Base-by-base conservation (phyloP, 1,284 basidiomycete species). In the Malassezia sympodialis region DNA sequence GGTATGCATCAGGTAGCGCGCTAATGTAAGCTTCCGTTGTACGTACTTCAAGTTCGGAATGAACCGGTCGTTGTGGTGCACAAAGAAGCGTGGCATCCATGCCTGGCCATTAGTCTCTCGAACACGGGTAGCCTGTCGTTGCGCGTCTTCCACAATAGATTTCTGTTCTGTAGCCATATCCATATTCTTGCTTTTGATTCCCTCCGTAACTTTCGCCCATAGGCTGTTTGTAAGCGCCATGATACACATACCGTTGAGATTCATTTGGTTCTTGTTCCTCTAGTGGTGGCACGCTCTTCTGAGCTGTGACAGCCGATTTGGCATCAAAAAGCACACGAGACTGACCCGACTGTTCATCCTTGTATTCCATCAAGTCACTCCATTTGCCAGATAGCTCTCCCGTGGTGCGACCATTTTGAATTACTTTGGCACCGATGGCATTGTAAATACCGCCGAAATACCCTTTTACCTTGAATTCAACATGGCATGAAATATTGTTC, bases 401-500 rank as follows among this genome's bases (percentile, higher is more conserved):
- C 15, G 87, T 78, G 2, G 89, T 84, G n/a, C 76, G 77, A 37
- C 76, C 75, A n/a, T 79, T 79, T 56, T 79, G 81, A n/a, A 84
- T 84, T 62, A 96, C 81, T 61, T 84, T 83, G 28, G 91, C 94
- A 4, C 82, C 76, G 56, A 99, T 84, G 23, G 85, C 83, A 73
- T 99, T 98, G 79, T 98, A 96, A 24, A 86, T 87, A 15, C 93
- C 93, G 1, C 88, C 90, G 75, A 96, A 96, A 81, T 93, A 98
- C 23, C 93, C 93, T 49, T 96, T 96, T 23, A 90, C 94, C 80
- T 96, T 98, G 80, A 98, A 99, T 66, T 96, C 90, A 37, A 98
- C 79, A 71, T 96, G 90, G 61, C 86, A 87, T 42, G 76, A 78
- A 59, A 90, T 77, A 27, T 84, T 83, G 46, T 83, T 84, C 65